Conservation (phyloP, 257 asterid species). For the Anisodus acutangulus region DNA sequence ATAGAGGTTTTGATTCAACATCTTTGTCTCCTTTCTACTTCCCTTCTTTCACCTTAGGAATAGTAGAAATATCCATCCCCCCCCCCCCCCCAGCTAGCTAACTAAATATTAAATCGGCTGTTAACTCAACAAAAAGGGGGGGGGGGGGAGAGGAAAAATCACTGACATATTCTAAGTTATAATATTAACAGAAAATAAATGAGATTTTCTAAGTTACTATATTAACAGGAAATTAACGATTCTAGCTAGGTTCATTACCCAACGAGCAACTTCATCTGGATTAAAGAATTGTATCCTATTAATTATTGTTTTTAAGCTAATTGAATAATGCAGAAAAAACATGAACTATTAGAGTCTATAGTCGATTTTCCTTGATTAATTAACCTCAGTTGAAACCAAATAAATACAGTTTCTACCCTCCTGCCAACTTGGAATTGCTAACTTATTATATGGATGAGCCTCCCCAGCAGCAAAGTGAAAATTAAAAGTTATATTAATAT, state of each 20-base stretch:
- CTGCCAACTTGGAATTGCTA: conserved; percentile 25
- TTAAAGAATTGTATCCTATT: background rate
- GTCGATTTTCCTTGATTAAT: background rate
- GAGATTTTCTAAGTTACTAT: background rate
- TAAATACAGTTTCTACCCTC: background rate
- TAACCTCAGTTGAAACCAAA: background rate
- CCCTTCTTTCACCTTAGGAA: no score
- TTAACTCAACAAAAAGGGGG: no score
- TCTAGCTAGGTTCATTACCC: background rate
- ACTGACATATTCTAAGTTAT: no score
- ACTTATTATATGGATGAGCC: background rate
- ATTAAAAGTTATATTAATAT: background rate
- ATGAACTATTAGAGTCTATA: background rate
- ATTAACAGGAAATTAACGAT: background rate
- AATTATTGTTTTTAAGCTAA: background rate
- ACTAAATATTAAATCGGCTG: no score
- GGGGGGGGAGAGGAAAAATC: no score
- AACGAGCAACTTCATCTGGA: background rate
- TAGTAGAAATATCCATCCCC: no score
- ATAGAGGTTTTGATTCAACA: background rate
- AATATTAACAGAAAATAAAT: no score
- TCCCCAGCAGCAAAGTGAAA: conserved; percentile 16
- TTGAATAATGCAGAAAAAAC: background rate
- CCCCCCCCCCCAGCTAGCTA: no score
- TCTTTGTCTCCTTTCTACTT: background rate